These are phyloP conservation scores for Erythrophleum ivorense DNA, from an alignment of 331 rosid species.

Conservation along the genomic window DNA sequence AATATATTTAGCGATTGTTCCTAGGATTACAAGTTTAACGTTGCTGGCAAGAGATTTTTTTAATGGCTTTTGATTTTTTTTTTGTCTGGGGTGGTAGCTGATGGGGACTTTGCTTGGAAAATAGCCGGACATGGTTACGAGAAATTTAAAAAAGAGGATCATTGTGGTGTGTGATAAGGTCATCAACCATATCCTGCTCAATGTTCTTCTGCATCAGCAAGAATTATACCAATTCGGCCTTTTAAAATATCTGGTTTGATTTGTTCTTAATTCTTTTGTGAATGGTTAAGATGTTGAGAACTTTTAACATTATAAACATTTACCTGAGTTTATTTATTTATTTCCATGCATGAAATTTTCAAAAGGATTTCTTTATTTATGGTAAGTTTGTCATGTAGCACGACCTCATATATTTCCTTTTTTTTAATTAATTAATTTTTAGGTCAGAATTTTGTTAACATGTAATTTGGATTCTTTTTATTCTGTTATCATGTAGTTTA, in stretches of 20 bases:
- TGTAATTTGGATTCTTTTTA: not conserved
- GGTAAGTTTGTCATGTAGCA: too few species aligned
- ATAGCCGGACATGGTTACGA: not conserved
- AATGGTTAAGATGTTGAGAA: too few species aligned
- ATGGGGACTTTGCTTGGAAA: not conserved
- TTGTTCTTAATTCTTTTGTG: not conserved
- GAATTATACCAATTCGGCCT: constrained; percentile 2
- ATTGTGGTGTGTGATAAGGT: not conserved
- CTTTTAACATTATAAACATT: too few species aligned
- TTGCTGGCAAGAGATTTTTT: constrained; percentile 37
- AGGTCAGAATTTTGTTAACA: not conserved
- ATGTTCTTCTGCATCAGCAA: not conserved
- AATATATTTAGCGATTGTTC: not conserved
- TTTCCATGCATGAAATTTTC: too few species aligned
- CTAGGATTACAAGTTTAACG: constrained; percentile 24
- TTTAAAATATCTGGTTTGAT: not conserved
- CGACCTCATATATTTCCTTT: too few species aligned
- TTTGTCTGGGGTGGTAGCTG: not conserved
- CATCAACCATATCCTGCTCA: not conserved
- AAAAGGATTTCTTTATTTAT: too few species aligned
- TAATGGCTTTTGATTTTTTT: constrained; percentile 3
- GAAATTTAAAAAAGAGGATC: not conserved
- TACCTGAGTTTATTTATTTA: too few species aligned
- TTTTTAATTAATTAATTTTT: too few species aligned
- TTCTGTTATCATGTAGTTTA: too few species aligned